Evolutionary conservation across 2,329 filamentous ascomycete genomes (phyloP).

Genomic region (Fusarium succisae): DNA sequence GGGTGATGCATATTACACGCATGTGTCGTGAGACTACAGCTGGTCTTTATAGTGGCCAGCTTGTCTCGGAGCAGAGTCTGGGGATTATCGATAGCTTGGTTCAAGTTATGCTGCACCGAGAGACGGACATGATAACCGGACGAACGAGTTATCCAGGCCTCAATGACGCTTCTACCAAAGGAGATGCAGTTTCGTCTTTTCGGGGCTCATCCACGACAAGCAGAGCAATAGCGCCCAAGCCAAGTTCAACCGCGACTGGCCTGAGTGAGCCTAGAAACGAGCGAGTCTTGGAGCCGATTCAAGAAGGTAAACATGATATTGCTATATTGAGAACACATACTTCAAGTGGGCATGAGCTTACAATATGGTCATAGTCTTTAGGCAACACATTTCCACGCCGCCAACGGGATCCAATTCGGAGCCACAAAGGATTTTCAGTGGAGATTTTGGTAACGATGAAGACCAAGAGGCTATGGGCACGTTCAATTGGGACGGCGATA

Average conservation of each 20-base stretch:
- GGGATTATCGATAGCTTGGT: background rate
- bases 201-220: background rate
- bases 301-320: background rate
- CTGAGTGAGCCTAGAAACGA: background rate
- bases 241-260: fast-evolving
- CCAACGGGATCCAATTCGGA: fast-evolving
- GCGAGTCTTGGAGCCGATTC: background rate
- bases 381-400: background rate
- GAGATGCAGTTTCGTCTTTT: too few relatives aligned
- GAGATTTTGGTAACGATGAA: fast-evolving
- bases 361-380: fast-evolving
- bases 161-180: fast-evolving
- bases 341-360: fast-evolving
- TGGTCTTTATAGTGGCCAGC: background rate
- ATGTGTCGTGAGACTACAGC: background rate
- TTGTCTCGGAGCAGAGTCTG: background rate
- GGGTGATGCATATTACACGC: background rate
- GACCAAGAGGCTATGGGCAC: background rate
- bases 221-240: fast-evolving
- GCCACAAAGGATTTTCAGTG: fast-evolving
- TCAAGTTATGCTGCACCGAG: background rate
- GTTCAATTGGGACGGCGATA: background rate
- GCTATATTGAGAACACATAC: fast-evolving
- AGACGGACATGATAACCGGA: background rate
- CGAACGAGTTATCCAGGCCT: background rate